A percentile compares a stretch with the other conserved stretches of the same genome.
Evolutionary conservation across 805 yeast genomes (phyloP).

Genomic region (Hagleromyces aurorensis): DNA sequence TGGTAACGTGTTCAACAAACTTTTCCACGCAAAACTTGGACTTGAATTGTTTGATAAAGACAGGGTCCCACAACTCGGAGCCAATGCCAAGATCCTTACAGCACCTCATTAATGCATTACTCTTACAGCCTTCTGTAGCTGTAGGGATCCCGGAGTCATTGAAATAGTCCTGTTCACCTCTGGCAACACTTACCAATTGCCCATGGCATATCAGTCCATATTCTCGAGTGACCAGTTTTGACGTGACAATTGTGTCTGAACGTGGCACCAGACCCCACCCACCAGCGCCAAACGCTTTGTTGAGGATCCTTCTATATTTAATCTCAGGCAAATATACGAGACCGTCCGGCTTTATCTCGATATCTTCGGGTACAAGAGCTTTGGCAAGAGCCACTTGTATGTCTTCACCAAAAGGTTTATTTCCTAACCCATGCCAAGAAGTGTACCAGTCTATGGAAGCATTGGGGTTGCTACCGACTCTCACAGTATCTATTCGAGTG

Average conservation of each 20-base stretch:
- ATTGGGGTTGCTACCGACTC: too few relatives aligned
- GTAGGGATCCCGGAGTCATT: conserved; percentile 83
- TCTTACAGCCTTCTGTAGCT: conserved; percentile 94
- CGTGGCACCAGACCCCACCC: conserved; percentile 98
- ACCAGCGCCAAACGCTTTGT: conserved; percentile 94
- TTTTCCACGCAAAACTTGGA: conserved; percentile 64
- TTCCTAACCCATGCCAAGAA: conserved; percentile 81
- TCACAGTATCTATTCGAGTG: too few relatives aligned
- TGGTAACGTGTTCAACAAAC: conserved; percentile 75
- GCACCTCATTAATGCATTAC: conserved; percentile 95
- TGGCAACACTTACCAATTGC: conserved; percentile 78
- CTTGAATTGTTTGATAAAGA: conserved; percentile 68
- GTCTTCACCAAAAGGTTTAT: conserved; percentile 60
- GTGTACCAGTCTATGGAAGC: conserved; percentile 80
- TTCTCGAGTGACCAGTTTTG: conserved; percentile 74
- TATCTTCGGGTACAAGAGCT: conserved; percentile 58
- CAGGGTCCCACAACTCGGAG: conserved; percentile 95
- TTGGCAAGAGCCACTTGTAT: conserved; percentile 54
- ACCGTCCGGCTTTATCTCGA: conserved; percentile 96
- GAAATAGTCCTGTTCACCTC: conserved; percentile 95
- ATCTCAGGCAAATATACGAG: conserved; percentile 88
- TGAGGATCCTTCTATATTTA: conserved; percentile 83
- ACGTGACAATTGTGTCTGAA: conserved; percentile 71
- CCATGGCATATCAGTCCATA: conserved; percentile 85
- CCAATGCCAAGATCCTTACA: conserved; percentile 97